Evolutionary conservation across 164 flowering plant species (phyloP).

Genomic region (Aristolochia contorta): DNA sequence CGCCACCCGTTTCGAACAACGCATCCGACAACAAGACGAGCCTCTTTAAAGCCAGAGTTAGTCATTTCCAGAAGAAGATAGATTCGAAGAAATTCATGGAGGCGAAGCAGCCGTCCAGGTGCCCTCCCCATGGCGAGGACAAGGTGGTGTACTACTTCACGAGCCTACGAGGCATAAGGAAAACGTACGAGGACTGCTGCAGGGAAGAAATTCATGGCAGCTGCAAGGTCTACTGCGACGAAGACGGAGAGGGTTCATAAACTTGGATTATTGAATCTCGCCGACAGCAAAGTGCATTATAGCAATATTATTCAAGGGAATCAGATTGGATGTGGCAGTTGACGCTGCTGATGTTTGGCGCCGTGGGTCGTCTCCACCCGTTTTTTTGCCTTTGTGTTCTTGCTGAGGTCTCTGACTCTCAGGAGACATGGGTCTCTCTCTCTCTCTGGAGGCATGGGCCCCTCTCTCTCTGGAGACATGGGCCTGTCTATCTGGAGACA

Average conservation of each 20-base stretch:
- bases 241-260: slow-evolving; percentile 18
- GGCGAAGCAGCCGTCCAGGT: slow-evolving; percentile 5
- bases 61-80: slow-evolving; percentile 11
- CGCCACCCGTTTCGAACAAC: background rate
- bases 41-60: slow-evolving; percentile 7
- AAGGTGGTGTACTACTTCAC: slow-evolving; percentile 70
- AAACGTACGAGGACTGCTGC: slow-evolving; percentile 86
- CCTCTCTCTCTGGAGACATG: too few species aligned
- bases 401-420: too few species aligned
- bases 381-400: too few species aligned
- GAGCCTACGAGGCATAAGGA: slow-evolving; percentile 80
- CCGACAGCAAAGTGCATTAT: too few species aligned
- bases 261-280: too few species aligned
- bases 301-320: too few species aligned
- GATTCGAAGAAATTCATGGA: slow-evolving; percentile 2
- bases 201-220: slow-evolving; percentile 62
- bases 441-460: too few species aligned
- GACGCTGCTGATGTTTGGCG: too few species aligned
- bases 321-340: too few species aligned
- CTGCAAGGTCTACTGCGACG: slow-evolving; percentile 63
- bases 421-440: too few species aligned
- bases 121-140: slow-evolving; percentile 25
- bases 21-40: background rate
- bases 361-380: too few species aligned
- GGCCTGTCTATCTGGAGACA: too few species aligned